Evolutionary conservation across 176 grass and related monocot genomes (phyloP).

Genomic region (Aegilops tauschii): DNA sequence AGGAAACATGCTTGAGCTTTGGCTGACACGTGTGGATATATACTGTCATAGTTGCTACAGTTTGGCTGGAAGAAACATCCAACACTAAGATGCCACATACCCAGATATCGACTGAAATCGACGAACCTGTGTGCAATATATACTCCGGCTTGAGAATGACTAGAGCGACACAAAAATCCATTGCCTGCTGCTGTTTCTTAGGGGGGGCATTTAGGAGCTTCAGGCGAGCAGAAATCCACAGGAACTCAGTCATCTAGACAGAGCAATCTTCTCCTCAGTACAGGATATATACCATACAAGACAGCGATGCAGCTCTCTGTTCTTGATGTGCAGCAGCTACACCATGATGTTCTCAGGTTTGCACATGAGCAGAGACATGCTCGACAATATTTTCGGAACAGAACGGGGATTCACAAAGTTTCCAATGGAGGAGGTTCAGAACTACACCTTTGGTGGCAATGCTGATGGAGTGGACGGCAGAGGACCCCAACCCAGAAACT

Average conservation of each 20-base stretch:
- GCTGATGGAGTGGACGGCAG: neutral
- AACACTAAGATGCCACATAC: neutral
- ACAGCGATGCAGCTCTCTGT: neutral
- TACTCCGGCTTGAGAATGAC: neutral
- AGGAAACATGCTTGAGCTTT: neutral
- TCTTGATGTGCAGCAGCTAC: neutral
- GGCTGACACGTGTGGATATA: neutral
- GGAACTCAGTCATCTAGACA: neutral
- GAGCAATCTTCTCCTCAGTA: neutral
- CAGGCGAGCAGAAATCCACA: neutral
- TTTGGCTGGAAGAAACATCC: neutral
- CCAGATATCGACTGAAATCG: neutral
- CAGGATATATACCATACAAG: neutral
- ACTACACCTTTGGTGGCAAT: neutral
- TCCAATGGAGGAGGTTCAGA: neutral
- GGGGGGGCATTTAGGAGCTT: neutral
- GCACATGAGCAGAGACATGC: too few species aligned
- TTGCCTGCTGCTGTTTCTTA: neutral
- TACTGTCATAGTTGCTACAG: neutral
- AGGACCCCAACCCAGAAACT: neutral
- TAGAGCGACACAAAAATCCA: neutral
- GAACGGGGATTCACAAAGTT: neutral
- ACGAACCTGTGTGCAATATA: neutral
- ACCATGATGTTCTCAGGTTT: neutral
- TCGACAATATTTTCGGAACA: too few species aligned